Conservation (phyloP, 2,329 filamentous ascomycete genomes). For the Lasiodiplodia sp. region DNA sequence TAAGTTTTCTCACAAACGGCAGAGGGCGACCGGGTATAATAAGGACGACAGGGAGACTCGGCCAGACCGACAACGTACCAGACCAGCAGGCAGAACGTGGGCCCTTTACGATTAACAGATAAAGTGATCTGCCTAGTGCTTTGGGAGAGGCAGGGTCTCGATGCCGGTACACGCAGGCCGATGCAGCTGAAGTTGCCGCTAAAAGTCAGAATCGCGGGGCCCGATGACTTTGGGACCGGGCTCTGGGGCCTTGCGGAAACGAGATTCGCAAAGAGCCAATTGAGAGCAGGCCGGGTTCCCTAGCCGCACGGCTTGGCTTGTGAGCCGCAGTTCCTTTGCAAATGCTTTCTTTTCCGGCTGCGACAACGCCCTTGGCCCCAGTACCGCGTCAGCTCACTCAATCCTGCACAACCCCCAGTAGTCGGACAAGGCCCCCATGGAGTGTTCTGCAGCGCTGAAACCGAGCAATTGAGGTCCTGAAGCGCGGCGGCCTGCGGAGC, state of each 20-base stretch:
- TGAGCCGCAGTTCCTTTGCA: constrained; percentile 6
- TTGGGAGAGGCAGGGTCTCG: constrained; percentile 7
- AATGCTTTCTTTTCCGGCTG: constrained; percentile 2
- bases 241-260: neutral
- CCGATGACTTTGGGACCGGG: constrained; percentile 10
- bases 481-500: neutral
- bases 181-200: constrained; percentile 16
- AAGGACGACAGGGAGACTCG: neutral
- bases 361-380: neutral
- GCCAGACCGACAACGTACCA: constrained; percentile 20
- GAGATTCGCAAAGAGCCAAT: neutral
- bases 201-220: constrained; percentile 17
- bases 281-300: neutral
- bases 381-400: constrained; percentile 1
- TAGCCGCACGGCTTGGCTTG: neutral
- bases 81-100: neutral
- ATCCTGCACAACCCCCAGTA: constrained; percentile 17
- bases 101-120: neutral
- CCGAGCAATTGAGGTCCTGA: constrained; percentile 9
- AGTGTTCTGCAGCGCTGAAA: constrained; percentile 8
- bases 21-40: constrained; percentile 6
- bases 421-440: constrained; percentile 9
- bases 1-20: neutral
- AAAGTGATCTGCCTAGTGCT: neutral
- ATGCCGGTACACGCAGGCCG: constrained; percentile 10